Conservation (phyloP, 2,329 filamentous ascomycete species). For the Venturia aucupariae region DNA sequence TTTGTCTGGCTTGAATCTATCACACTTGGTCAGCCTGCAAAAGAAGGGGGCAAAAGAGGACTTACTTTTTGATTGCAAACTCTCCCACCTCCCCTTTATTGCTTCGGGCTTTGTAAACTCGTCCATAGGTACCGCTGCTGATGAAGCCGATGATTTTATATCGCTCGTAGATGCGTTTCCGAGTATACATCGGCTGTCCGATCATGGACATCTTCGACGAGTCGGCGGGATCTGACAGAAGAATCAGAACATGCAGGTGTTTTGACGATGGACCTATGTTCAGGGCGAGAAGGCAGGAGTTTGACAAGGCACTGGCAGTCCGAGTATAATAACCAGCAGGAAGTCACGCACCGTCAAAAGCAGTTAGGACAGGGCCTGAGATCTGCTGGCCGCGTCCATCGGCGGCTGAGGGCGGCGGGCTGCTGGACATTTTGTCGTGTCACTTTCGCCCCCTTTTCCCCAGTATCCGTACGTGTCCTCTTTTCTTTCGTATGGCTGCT, state of each 20-base stretch:
- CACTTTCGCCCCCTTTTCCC: not conserved
- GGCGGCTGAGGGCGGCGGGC: slow-evolving; percentile 5
- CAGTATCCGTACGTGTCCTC: slow-evolving; percentile 8
- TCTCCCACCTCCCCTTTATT: slow-evolving; percentile 66
- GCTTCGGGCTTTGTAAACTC: slow-evolving; percentile 89
- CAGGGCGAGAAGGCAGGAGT: not conserved
- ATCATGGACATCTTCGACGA: slow-evolving; percentile 6
- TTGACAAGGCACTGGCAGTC: not conserved
- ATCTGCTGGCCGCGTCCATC: not conserved
- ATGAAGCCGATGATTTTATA: slow-evolving; percentile 98
- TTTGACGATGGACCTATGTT: not conserved
- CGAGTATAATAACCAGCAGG: not conserved
- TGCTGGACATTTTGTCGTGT: slow-evolving; percentile 4
- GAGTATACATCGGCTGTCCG: not conserved
- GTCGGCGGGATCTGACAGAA: not conserved
- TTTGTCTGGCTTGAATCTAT: slow-evolving; percentile 87
- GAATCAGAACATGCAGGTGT: not conserved
- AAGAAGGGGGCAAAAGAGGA: slow-evolving; percentile 12
- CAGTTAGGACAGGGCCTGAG: not conserved
- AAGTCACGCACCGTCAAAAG: slow-evolving; percentile 9
- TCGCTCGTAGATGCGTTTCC: slow-evolving; percentile 52
- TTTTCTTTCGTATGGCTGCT: not conserved
- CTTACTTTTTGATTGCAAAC: slow-evolving; percentile 95
- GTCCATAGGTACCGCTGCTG: slow-evolving; percentile 92
- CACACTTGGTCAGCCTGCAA: slow-evolving; percentile 1